Percentiles rank a stretch among this genome's conserved stretches.
Evolutionary conservation across 345 rosid species (phyloP).

Genomic region (Mallotus nudiflorus): DNA sequence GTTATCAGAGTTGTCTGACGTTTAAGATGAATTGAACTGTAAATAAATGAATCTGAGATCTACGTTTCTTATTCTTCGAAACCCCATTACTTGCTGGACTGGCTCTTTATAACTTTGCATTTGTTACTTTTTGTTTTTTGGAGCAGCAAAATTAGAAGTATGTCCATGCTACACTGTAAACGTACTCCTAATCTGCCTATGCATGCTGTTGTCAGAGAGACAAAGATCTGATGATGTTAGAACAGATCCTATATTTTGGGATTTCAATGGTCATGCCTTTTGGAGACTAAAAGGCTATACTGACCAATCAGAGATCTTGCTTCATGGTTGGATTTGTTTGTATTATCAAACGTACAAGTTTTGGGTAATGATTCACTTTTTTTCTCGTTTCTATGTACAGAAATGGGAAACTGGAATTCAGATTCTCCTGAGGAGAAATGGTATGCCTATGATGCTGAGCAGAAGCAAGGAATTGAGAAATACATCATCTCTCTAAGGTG

Average conservation of each 20-base stretch:
- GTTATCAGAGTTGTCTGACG: not conserved
- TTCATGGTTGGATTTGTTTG: slow-evolving; percentile 56
- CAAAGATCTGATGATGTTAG: slow-evolving; percentile 66
- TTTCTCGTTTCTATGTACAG: too few species aligned
- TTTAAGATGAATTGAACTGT: slow-evolving; percentile 1
- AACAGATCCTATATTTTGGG: slow-evolving; percentile 52
- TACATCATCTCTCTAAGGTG: slow-evolving; percentile 57
- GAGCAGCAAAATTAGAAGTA: not conserved
- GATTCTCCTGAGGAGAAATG: slow-evolving; percentile 54
- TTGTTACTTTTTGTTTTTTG: not conserved
- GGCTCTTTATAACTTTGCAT: not conserved
- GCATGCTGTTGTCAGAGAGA: slow-evolving; percentile 32
- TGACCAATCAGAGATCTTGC: slow-evolving; percentile 46
- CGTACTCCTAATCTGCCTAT: not conserved
- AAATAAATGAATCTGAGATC: not conserved
- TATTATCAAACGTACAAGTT: slow-evolving; percentile 6
- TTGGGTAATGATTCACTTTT: not conserved
- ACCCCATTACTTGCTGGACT: not conserved
- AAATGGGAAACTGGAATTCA: slow-evolving; percentile 40
- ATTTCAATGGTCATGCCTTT: slow-evolving; percentile 48
- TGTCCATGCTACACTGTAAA: not conserved
- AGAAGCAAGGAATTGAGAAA: slow-evolving; percentile 53
- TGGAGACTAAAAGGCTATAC: slow-evolving; percentile 61
- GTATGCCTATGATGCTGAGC: slow-evolving; percentile 53
- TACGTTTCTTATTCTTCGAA: not conserved